A percentile compares a stretch with the other conserved stretches of the same genome.
These are phyloP conservation scores for Fabrea salina DNA, from an alignment of 169 alveolate species.

Conservation along the genomic window DNA sequence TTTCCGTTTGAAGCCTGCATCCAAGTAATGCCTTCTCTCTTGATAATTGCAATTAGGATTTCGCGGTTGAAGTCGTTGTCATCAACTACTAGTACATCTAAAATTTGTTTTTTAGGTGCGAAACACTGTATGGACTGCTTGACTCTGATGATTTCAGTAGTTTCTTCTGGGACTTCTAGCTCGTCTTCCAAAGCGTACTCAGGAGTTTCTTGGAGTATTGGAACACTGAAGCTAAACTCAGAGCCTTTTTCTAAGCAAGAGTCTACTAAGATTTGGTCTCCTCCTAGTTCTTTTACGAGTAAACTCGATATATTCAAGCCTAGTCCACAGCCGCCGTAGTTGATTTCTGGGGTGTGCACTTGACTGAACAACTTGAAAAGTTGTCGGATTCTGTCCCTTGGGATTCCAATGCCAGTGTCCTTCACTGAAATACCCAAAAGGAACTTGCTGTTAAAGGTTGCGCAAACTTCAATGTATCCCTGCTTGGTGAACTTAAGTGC, in stretches of 20 bases:
- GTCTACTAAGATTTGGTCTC: background rate
- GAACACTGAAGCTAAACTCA: background rate
- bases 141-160: no score
- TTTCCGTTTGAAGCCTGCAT: background rate
- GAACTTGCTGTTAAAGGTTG: background rate
- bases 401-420: conserved; percentile 33
- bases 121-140: no score
- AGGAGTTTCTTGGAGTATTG: background rate
- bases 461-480: conserved; percentile 8
- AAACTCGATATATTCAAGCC: conserved; percentile 8
- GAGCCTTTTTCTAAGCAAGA: conserved; percentile 1
- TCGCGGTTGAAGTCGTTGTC: background rate
- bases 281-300: conserved; percentile 22
- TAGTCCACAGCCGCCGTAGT: conserved; percentile 14
- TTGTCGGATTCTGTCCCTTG: background rate
- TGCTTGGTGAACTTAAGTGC: conserved; percentile 29
- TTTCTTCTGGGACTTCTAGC: no score
- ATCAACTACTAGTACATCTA: background rate
- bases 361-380: no score
- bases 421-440: background rate
- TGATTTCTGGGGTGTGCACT: background rate
- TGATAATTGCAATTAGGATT: background rate
- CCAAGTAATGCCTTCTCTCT: background rate
- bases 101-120: no score
- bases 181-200: no score